phyloP scores from a whole-genome alignment of 1,284 basidiomycete genomes.

The Cystobasidium sp. region DNA sequence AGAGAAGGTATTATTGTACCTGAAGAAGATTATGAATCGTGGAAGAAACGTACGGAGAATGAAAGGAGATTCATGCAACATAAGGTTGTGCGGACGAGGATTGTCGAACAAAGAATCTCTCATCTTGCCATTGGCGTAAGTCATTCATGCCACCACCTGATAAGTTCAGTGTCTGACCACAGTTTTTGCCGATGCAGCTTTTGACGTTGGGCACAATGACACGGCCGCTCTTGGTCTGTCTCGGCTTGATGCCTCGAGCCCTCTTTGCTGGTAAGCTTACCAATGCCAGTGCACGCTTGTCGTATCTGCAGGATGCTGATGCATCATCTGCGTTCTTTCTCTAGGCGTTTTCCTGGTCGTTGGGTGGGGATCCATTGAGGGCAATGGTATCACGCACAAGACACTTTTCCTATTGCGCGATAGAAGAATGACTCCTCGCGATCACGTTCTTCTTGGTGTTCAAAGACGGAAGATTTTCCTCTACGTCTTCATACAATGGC shows the following conservation, averaged over 20 bases:
- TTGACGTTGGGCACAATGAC: constrained; percentile 68
- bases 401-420: constrained; percentile 83
- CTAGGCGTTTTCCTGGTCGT: constrained; percentile 47
- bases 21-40: constrained; percentile 45
- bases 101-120: constrained; percentile 86
- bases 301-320: neutral
- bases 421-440: constrained; percentile 64
- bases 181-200: constrained; percentile 1
- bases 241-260: constrained; percentile 64
- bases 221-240: constrained; percentile 77
- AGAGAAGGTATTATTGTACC: constrained; percentile 36
- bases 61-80: constrained; percentile 52
- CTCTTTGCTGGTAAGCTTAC: constrained; percentile 49
- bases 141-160: constrained; percentile 61
- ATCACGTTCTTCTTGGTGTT: constrained; percentile 75
- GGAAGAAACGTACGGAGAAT: constrained; percentile 41
- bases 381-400: constrained; percentile 82
- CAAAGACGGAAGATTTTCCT: constrained; percentile 75
- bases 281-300: neutral
- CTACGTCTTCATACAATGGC: constrained; percentile 77
- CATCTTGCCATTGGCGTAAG: constrained; percentile 82
- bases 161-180: neutral
- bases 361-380: constrained; percentile 60
- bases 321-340: neutral
- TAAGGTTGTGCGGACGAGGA: constrained; percentile 71